phyloP scores from a whole-genome alignment of 768 basidiomycete genomes.

The Tylopilus vinaceipallidus region DNA sequence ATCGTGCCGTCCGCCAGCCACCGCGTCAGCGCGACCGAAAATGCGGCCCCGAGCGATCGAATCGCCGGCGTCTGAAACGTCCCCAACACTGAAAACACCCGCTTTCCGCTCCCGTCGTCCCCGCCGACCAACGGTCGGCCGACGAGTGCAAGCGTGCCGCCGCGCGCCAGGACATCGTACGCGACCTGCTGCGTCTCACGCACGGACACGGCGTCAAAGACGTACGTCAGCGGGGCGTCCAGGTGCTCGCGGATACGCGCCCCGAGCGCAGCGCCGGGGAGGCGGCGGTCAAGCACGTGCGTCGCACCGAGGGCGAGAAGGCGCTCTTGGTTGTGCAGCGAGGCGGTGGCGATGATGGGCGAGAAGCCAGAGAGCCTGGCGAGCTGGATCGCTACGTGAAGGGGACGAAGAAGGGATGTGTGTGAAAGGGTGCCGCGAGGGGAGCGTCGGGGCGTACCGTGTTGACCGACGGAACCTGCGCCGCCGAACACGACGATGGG shows the following conservation, averaged over 20 bases:
- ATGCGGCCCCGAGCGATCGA: constrained; percentile 8
- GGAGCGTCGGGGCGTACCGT: constrained; percentile 20
- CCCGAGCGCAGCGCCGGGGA: constrained; percentile 8
- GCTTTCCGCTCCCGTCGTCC: not conserved
- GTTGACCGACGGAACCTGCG: constrained; percentile 38
- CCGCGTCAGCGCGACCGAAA: constrained; percentile 5
- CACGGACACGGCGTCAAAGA: constrained; percentile 31
- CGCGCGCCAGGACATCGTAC: constrained; percentile 28
- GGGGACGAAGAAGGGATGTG: not conserved
- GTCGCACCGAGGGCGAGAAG: constrained; percentile 37
- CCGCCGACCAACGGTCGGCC: not conserved
- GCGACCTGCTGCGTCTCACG: constrained; percentile 33
- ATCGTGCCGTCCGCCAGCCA: constrained; percentile 17
- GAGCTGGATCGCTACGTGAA: constrained; percentile 30
- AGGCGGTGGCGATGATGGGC: constrained; percentile 38
- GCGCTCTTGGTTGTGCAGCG: constrained; percentile 27
- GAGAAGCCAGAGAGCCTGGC: constrained; percentile 33
- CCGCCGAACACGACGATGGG: constrained; percentile 37
- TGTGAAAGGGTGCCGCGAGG: not conserved
- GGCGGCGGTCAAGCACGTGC: constrained; percentile 32
- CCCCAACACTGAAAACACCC: not conserved
- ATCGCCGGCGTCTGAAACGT: constrained; percentile 1
- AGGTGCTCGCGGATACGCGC: constrained; percentile 3
- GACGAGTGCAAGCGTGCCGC: constrained; percentile 28
- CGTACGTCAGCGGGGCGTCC: not conserved